Base-by-base conservation (phyloP, 2,329 filamentous ascomycete genomes). In the Fusarium begoniae region DNA sequence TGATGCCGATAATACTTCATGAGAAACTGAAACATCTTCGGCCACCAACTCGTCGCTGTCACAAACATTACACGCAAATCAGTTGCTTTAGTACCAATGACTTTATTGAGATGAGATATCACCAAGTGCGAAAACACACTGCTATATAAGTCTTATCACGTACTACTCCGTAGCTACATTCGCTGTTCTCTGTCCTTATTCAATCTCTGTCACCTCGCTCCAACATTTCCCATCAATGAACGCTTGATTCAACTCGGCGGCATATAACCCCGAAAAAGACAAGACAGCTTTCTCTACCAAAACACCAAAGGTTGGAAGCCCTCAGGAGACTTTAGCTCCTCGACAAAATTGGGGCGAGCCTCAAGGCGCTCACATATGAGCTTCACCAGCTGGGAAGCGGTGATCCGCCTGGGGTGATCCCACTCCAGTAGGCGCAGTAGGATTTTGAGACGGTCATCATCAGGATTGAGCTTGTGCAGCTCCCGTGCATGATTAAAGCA, bases 251-350 rank as follows among this genome's bases (percentile, higher is more conserved):
- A 59, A n/a, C 13, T 28, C 24, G 17, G 32, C 17, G 11, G 6
- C 8, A 51, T 13, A 35, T 50, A 38, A 38, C 13, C 20, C 26
- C 8, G 7, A 15, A 17, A 59, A 37, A 28, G 20, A 38, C 22
- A 38, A 22, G 13, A 30, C 1, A 37, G 2, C 18, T 17, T 30
- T 32, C n/a, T 44, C 72, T 63, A 82, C 80, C 80, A 82, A 51
- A 82, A 82, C 6, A 72, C 65, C 28, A 80, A 67, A 1, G 75
- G 63, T 28, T 63, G 43, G 45, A 81, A 80, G 3, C 73, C 73
- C 12, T 76, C 72, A 1, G 80, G 80, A 12, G 71, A 38, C 17
- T 60, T 41, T 22, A 81, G 69, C 12, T 65, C 63, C 63, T 43
- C 37, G 37, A 28, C 35, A 30, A 55, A 41, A 5, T 17, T 38